These are phyloP conservation scores for Leishmania tropica DNA, from an alignment of 208 protist genomes.

Conservation along the genomic window DNA sequence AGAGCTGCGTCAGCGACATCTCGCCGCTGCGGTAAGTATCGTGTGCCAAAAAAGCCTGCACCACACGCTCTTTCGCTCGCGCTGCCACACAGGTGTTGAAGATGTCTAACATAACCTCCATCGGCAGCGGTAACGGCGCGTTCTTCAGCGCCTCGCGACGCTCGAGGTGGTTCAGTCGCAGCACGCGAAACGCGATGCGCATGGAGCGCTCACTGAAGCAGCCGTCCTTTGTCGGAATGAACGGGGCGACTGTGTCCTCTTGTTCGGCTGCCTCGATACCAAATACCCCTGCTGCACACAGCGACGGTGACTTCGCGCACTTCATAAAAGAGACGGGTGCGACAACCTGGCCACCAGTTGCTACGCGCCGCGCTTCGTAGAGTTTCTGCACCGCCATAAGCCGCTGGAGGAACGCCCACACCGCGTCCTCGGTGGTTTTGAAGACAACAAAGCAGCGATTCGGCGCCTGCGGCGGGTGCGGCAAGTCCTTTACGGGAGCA, in stretches of 20 bases:
- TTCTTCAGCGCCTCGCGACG: slow-evolving; percentile 35
- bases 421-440: slow-evolving; percentile 42
- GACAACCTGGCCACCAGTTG: background rate
- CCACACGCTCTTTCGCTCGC: slow-evolving; percentile 43
- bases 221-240: slow-evolving; percentile 34
- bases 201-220: slow-evolving; percentile 50
- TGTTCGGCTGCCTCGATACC: background rate
- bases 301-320: background rate
- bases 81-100: slow-evolving; percentile 43
- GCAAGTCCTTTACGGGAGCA: slow-evolving; percentile 40
- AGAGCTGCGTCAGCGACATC: slow-evolving; percentile 46
- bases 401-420: slow-evolving; percentile 51
- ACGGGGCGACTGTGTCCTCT: background rate
- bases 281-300: too few species aligned
- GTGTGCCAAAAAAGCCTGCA: slow-evolving; percentile 53
- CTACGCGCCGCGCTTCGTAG: slow-evolving; percentile 26
- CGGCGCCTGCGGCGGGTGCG: slow-evolving; percentile 35
- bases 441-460: slow-evolving; percentile 44
- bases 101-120: slow-evolving; percentile 35
- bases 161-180: slow-evolving; percentile 45
- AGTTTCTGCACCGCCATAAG: slow-evolving; percentile 46
- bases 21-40: slow-evolving; percentile 69
- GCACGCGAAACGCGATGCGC: slow-evolving; percentile 42
- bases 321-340: slow-evolving; percentile 2
- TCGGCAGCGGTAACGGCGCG: slow-evolving; percentile 33